These are phyloP conservation scores for Teratosphaeria zuluensis DNA, from an alignment of 2,329 filamentous ascomycete species.

Conservation along the genomic window DNA sequence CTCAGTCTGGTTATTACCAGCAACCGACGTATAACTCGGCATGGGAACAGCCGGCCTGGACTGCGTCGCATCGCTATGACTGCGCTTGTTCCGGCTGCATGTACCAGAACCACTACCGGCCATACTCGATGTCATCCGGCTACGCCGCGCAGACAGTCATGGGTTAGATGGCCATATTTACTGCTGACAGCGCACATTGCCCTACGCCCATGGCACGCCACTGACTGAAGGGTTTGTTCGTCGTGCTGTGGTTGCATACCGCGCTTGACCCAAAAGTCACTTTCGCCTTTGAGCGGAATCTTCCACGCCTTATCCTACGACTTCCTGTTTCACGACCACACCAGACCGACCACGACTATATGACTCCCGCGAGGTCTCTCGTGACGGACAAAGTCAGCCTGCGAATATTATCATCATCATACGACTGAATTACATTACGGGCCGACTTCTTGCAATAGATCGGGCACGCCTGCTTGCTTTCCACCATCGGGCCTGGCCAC, in stretches of 20 bases:
- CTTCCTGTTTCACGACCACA: neutral
- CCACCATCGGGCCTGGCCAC: neutral
- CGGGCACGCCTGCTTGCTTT: neutral
- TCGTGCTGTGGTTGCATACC: neutral
- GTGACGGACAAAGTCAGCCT: neutral
- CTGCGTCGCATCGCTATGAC: constrained; percentile 23
- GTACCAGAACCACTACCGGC: constrained; percentile 26
- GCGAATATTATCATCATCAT: neutral
- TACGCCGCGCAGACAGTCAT: constrained; percentile 28
- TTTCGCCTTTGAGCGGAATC: neutral
- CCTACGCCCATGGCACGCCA: neutral
- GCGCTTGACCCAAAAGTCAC: neutral
- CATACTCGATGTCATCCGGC: constrained; percentile 22
- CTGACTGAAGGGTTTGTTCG: neutral
- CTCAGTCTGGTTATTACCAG: constrained; percentile 19
- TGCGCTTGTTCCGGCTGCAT: constrained; percentile 26
- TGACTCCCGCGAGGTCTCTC: neutral
- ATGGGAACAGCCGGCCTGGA: constrained; percentile 27
- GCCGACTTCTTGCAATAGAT: neutral
- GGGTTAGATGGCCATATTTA: constrained; percentile 12
- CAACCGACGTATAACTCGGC: constrained; percentile 18
- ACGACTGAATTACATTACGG: neutral
- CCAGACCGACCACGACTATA: neutral
- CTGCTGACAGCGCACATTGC: neutral
- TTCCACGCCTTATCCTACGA: neutral